Base-by-base conservation (phyloP, 768 basidiomycete genomes). In the Hericium rajendrae region DNA sequence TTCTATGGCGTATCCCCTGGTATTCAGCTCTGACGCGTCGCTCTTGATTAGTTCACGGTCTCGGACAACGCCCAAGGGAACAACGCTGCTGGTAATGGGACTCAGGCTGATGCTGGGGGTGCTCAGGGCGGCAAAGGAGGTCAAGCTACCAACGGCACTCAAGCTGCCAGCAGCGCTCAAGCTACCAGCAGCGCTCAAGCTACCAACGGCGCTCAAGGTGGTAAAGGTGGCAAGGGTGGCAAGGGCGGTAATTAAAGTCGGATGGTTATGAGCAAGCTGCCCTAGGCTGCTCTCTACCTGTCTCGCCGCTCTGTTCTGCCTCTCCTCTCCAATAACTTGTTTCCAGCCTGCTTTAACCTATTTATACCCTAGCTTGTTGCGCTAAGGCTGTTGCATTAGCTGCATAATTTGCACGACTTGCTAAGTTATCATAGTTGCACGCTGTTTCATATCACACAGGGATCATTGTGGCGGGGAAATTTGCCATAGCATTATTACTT, bases 1-100 rank as follows among this genome's bases (percentile, higher is more conserved):
- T 26, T 24, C 15, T 37, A 2, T 38, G 60, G 18, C 73, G 2
- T 50, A 11, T 22, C 32, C n/a, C 52, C 37, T n/a, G 48, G 20
- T 51, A 22, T 16, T 10, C 26, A 15, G 32, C 15, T 38, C 43
- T 39, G 15, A 38, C 40, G 22, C 26, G 18, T 37, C 46, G 15
- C 26, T 51, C 39, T 43, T 49, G 48, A 32, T 22, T 49, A 60
- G 51, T 49, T 58, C 43, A 39, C 13, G 24, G 50, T 28, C 3
- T 48, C 48, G 15, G 43, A 40, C 2, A 53, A 49, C 28, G 57
- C 53, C 16, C 32, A 49, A 28, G 22, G 22, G 16, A 41, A 43
- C 15, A 15, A 2, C 38, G 39, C 41, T 46, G 32, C 32, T 32
- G 32, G 32, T 32, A 32, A 32, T 32, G 32, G 32, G 4, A 32